These are phyloP conservation scores for Huiozyma naganishii DNA, from an alignment of 805 yeast species.

Conservation along the genomic window DNA sequence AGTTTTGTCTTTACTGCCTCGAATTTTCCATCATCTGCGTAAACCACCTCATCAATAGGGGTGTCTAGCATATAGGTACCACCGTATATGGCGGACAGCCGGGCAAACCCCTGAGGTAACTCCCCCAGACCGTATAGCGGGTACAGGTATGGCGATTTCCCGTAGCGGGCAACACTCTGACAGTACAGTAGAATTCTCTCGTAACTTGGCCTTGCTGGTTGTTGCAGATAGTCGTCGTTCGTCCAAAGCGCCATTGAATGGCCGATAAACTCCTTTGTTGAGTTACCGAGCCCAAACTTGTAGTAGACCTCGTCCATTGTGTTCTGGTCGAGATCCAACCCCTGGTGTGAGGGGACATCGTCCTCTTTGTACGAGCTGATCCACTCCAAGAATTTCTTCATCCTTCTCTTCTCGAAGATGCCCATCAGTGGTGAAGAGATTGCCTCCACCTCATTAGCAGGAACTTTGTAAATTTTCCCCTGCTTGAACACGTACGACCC, in stretches of 20 bases:
- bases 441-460: constrained; percentile 86
- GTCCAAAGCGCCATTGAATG: constrained; percentile 98
- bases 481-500: constrained; percentile 86
- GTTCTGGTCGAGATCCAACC: constrained; percentile 70
- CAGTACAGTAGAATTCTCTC: constrained; percentile 79
- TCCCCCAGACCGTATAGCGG: constrained; percentile 96
- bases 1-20: constrained; percentile 84
- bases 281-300: constrained; percentile 82
- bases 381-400: constrained; percentile 85
- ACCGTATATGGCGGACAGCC: constrained; percentile 93
- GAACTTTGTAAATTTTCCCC: constrained; percentile 90
- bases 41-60: constrained; percentile 82
- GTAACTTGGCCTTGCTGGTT: constrained; percentile 86
- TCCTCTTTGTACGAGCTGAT: constrained; percentile 75
- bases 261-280: constrained; percentile 93
- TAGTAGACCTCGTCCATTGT: constrained; percentile 87
- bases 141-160: constrained; percentile 91
- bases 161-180: constrained; percentile 86
- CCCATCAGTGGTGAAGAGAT: constrained; percentile 89
- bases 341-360: constrained; percentile 71
- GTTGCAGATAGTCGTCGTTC: constrained; percentile 76
- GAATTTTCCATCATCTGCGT: constrained; percentile 55
- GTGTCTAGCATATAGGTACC: constrained; percentile 98
- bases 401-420: constrained; percentile 87
- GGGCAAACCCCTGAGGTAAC: constrained; percentile 97